Percentiles rank a stretch among this genome's conserved stretches.
These are phyloP conservation scores for Fusarium sp. DNA, from an alignment of 2,329 filamentous ascomycete genomes.

Conservation along the genomic window DNA sequence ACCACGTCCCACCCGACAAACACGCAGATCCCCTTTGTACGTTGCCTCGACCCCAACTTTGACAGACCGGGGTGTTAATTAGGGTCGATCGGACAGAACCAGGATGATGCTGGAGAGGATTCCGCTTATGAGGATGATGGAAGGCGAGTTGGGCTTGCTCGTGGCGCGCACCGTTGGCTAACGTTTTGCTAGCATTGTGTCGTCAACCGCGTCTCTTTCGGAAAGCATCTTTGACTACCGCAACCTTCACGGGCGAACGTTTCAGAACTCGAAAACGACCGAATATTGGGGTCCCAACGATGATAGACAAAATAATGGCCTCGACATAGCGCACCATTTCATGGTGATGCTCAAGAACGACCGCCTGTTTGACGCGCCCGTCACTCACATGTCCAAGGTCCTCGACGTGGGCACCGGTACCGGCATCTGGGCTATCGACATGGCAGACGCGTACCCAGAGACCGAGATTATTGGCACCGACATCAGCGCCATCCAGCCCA, in stretches of 20 bases:
- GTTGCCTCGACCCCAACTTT: not conserved
- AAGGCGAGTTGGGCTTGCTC: not conserved
- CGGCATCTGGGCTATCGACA: conserved; percentile 52
- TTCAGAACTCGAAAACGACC: conserved; percentile 44
- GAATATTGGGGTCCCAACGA: conserved; percentile 47
- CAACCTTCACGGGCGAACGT: conserved; percentile 47
- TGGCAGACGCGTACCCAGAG: conserved; percentile 56
- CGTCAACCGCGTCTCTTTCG: conserved; percentile 48
- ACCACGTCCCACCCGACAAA: conserved; percentile 12
- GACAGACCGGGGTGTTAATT: not conserved
- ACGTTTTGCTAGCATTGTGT: conserved; percentile 24
- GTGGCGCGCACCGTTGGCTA: not conserved
- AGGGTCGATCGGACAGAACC: not conserved
- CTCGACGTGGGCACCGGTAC: conserved; percentile 23
- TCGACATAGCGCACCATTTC: conserved; percentile 44
- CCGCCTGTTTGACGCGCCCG: conserved; percentile 18
- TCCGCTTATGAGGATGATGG: conserved; percentile 2
- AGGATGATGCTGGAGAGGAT: conserved; percentile 18
- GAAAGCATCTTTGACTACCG: conserved; percentile 50
- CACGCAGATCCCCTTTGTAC: conserved; percentile 32
- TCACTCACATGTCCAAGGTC: conserved; percentile 59
- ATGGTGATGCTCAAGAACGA: conserved; percentile 40
- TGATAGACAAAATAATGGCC: conserved; percentile 40
- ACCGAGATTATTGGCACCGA: conserved; percentile 63
- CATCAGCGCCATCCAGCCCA: conserved; percentile 66